Percentiles rank a stretch among this genome's conserved stretches.
Evolutionary conservation across 805 yeast species (phyloP).

Genomic region (Cyberlindnera meyerae): DNA sequence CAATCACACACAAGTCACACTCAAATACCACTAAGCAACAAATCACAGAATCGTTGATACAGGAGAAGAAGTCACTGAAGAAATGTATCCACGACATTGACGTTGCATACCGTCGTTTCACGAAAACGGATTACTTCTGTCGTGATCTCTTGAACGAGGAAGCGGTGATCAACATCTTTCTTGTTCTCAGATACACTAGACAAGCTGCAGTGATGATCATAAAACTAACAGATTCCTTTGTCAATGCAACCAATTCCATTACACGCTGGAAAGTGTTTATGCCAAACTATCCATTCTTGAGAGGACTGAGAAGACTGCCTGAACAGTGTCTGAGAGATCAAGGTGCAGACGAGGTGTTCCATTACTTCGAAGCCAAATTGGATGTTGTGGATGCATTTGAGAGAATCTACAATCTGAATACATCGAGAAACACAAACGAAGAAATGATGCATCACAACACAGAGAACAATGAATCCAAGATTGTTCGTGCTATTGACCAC

Average conservation of each 20-base stretch:
- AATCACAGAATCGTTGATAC: constrained; percentile 5
- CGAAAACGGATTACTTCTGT: constrained; percentile 32
- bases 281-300: constrained; percentile 36
- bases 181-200: constrained; percentile 37
- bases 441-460: too few species aligned
- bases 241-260: constrained; percentile 3
- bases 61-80: constrained; percentile 23
- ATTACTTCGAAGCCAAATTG: constrained; percentile 37
- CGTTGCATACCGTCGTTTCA: constrained; percentile 31
- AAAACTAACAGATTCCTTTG: constrained; percentile 18
- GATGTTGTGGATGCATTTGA: constrained; percentile 45
- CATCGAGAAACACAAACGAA: constrained; percentile 31
- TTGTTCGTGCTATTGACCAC: constrained; percentile 37
- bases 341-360: constrained; percentile 40
- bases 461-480: constrained; percentile 5
- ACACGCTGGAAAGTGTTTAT: constrained; percentile 30
- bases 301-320: constrained; percentile 39
- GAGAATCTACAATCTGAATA: constrained; percentile 38
- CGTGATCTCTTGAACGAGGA: constrained; percentile 32
- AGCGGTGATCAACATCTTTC: constrained; percentile 34
- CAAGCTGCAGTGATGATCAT: constrained; percentile 36
- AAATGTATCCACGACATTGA: constrained; percentile 31
- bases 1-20: neutral
- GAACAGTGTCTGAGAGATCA: constrained; percentile 40
- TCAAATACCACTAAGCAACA: neutral